Conservation (phyloP, 2,329 filamentous ascomycete genomes). For the Pochonia chlamydosporia region DNA sequence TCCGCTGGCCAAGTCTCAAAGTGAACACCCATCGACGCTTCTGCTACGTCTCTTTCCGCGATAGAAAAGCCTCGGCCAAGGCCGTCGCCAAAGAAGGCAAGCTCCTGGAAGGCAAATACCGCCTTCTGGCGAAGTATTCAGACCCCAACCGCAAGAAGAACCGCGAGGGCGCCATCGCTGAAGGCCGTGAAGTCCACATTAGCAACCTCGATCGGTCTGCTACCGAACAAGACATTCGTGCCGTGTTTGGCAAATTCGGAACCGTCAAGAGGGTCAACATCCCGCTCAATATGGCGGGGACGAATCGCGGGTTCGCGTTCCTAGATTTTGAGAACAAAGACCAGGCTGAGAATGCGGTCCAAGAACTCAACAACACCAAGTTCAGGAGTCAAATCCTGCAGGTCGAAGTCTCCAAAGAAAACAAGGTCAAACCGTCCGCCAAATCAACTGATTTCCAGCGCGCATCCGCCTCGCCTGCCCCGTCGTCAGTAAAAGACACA, state of each 20-base stretch:
- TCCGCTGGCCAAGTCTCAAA: slow-evolving; percentile 88
- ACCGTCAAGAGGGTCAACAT: slow-evolving; percentile 67
- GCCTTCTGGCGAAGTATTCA: slow-evolving; percentile 74
- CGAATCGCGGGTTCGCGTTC: slow-evolving; percentile 73
- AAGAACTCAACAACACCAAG: slow-evolving; percentile 64
- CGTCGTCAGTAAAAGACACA: slow-evolving; percentile 25
- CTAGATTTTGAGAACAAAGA: slow-evolving; percentile 69
- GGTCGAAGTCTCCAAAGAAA: slow-evolving; percentile 55
- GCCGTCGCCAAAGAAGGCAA: slow-evolving; percentile 70
- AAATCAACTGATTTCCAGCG: slow-evolving; percentile 32
- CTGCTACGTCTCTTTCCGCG: slow-evolving; percentile 89
- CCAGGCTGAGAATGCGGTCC: slow-evolving; percentile 59
- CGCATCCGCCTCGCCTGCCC: slow-evolving; percentile 25
- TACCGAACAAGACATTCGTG: slow-evolving; percentile 62
- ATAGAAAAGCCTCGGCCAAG: slow-evolving; percentile 58
- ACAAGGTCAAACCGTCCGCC: slow-evolving; percentile 51
- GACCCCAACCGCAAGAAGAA: slow-evolving; percentile 73
- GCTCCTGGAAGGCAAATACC: slow-evolving; percentile 60
- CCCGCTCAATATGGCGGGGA: slow-evolving; percentile 60
- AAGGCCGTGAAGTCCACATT: slow-evolving; percentile 81
- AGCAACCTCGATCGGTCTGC: slow-evolving; percentile 59
- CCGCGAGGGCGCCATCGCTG: slow-evolving; percentile 74
- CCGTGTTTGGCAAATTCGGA: slow-evolving; percentile 71
- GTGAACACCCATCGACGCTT: slow-evolving; percentile 85
- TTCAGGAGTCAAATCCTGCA: slow-evolving; percentile 62